Conservation (phyloP, 2,329 filamentous ascomycete species). For the Alternaria incomplexa region DNA sequence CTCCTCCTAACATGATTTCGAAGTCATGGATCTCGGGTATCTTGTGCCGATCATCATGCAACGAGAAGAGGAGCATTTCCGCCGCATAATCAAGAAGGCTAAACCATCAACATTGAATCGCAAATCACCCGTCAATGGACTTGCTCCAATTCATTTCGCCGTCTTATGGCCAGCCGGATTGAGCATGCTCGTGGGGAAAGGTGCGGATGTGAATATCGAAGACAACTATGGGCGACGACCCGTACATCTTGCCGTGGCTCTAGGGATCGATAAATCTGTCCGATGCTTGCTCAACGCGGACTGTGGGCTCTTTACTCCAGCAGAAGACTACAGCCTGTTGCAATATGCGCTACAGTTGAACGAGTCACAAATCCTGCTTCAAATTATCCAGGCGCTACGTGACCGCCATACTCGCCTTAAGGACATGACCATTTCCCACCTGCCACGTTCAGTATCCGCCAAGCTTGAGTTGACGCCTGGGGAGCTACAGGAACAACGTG, state of each 20-base stretch:
- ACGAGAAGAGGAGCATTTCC: neutral
- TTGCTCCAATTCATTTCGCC: neutral
- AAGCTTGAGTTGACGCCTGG: neutral
- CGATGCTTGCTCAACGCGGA: neutral
- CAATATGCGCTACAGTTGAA: neutral
- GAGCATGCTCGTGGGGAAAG: neutral
- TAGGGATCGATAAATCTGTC: neutral
- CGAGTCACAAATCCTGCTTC: too few relatives aligned
- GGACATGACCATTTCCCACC: neutral
- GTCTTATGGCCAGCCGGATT: neutral
- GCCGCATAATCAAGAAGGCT: neutral
- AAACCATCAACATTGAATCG: neutral
- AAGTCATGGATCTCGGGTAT: neutral
- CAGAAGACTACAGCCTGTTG: neutral
- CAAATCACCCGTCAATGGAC: neutral
- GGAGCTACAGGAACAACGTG: neutral
- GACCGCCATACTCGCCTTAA: neutral
- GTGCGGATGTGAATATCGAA: neutral
- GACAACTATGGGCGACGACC: neutral
- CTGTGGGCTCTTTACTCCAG: neutral
- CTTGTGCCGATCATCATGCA: neutral
- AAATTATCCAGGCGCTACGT: neutral
- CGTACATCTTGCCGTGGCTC: neutral
- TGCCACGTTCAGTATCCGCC: neutral
- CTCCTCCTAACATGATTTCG: accelerated